Conservation (phyloP, 768 basidiomycete genomes). For the Brasilioporus rufonigricans region DNA sequence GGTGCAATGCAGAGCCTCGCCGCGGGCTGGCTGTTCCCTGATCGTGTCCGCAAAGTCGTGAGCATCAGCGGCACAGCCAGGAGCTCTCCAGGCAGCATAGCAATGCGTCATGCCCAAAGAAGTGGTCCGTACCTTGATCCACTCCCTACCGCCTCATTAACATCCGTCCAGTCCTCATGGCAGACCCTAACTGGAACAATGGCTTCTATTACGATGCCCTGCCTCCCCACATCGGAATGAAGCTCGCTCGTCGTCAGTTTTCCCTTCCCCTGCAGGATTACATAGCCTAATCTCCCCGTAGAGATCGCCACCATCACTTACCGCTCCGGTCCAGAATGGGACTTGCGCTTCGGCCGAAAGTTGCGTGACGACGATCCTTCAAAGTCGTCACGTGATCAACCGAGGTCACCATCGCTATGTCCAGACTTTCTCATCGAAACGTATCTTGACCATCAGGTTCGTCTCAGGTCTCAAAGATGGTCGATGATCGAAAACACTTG, state of each 20-base stretch:
- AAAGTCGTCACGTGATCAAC: conserved; percentile 7
- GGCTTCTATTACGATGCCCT: conserved; percentile 95
- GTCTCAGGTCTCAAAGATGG: background rate
- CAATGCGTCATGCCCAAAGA: conserved; percentile 94
- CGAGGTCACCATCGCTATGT: conserved; percentile 70
- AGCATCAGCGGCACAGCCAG: conserved; percentile 95
- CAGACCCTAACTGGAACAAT: conserved; percentile 98
- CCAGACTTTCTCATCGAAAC: conserved; percentile 99
- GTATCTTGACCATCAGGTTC: conserved; percentile 88
- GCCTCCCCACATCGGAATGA: conserved; percentile 99
- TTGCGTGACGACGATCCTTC: conserved; percentile 38
- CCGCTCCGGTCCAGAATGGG: conserved; percentile 99
- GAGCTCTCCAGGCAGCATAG: conserved; percentile 88
- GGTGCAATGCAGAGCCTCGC: conserved; percentile 98
- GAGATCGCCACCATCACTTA: conserved; percentile 99
- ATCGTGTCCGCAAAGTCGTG: conserved; percentile 85
- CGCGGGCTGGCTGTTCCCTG: conserved; percentile 88
- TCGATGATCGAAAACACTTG: background rate
- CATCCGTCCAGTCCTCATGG: conserved; percentile 79
- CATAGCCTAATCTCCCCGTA: conserved; percentile 29
- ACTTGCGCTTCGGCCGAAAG: conserved; percentile 91
- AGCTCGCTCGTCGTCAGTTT: conserved; percentile 86
- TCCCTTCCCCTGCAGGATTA: background rate
- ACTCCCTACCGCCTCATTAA: background rate
- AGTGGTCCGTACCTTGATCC: conserved; percentile 59